A percentile compares a stretch with the other conserved stretches of the same genome.
These are phyloP conservation scores for Botrytis sinoallii DNA, from an alignment of 2,329 filamentous ascomycete genomes.

Conservation along the genomic window DNA sequence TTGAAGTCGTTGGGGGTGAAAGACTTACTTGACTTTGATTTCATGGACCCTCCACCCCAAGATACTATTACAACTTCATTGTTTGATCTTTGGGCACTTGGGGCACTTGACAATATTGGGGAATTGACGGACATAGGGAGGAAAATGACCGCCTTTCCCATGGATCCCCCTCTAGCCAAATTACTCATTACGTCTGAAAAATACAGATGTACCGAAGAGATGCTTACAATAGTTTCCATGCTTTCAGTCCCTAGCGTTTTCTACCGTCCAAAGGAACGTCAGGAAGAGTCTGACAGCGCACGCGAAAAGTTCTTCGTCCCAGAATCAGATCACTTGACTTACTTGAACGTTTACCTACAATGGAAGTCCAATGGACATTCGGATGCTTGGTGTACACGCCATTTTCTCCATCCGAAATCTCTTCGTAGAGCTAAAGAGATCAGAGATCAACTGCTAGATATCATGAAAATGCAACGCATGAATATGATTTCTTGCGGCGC, in stretches of 20 bases:
- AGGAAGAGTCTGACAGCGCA: constrained; percentile 93
- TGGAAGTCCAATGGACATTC: constrained; percentile 90
- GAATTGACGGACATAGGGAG: constrained; percentile 83
- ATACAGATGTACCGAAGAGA: constrained; percentile 93
- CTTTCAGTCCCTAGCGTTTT: constrained; percentile 95
- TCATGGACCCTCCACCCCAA: constrained; percentile 98
- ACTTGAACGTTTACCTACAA: constrained; percentile 91
- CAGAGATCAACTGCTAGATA: constrained; percentile 86
- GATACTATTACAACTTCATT: constrained; percentile 96
- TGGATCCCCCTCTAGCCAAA: constrained; percentile 95
- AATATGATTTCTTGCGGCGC: constrained; percentile 82
- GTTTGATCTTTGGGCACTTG: constrained; percentile 95
- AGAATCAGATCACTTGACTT: constrained; percentile 93
- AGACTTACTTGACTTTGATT: constrained; percentile 93
- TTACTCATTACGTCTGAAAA: constrained; percentile 87
- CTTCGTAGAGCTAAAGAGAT: constrained; percentile 90
- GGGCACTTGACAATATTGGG: constrained; percentile 88
- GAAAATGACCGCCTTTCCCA: constrained; percentile 96
- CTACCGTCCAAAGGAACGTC: constrained; percentile 92
- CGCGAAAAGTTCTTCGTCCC: constrained; percentile 98
- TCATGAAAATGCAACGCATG: constrained; percentile 95
- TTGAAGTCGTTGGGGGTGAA: constrained; percentile 93
- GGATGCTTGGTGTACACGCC: constrained; percentile 87
- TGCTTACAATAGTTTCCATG: constrained; percentile 98
- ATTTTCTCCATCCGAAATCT: constrained; percentile 95